These are phyloP conservation scores for Spergularia azorica DNA, from an alignment of 179 eudicot species.

Conservation along the genomic window DNA sequence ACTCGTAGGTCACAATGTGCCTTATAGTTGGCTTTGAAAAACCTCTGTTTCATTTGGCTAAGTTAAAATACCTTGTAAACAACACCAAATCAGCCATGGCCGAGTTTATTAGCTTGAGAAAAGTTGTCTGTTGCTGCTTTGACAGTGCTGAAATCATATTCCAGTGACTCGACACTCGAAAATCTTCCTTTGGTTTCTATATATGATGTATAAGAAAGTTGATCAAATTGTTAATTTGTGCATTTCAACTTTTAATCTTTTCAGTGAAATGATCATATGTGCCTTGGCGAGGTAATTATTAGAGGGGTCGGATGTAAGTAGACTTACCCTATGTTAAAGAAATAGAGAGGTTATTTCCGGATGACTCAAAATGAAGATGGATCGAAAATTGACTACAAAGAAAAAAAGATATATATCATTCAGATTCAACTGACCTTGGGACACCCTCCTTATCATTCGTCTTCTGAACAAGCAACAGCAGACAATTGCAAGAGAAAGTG, in stretches of 20 bases:
- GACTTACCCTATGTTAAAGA: not conserved
- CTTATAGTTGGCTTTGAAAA: too few relatives aligned
- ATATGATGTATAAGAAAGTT: not conserved
- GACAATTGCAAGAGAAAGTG: slow-evolving; percentile 3
- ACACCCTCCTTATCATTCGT: slow-evolving; percentile 1
- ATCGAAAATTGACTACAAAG: too few relatives aligned
- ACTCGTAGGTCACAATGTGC: too few relatives aligned
- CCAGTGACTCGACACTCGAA: slow-evolving; percentile 25
- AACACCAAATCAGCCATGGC: slow-evolving; percentile 41
- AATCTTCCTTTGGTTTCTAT: slow-evolving; percentile 17
- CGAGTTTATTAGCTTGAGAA: slow-evolving; percentile 31
- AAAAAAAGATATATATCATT: not conserved
- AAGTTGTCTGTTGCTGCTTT: slow-evolving; percentile 35
- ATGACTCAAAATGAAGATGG: not conserved
- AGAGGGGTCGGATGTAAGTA: too few relatives aligned
- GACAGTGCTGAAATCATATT: slow-evolving; percentile 20
- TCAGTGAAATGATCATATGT: too few relatives aligned
- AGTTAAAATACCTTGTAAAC: slow-evolving; percentile 30
- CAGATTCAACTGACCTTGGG: slow-evolving; percentile 1
- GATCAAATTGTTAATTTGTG: not conserved
- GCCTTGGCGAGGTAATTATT: too few relatives aligned
- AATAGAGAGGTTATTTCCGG: not conserved
- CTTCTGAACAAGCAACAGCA: not conserved
- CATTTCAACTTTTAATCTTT: not conserved
- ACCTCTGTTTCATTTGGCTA: not conserved